A percentile compares a stretch with the other conserved stretches of the same genome.
Conservation (phyloP, 1,139 yeast genomes). For the Hansenula lynferdii region DNA sequence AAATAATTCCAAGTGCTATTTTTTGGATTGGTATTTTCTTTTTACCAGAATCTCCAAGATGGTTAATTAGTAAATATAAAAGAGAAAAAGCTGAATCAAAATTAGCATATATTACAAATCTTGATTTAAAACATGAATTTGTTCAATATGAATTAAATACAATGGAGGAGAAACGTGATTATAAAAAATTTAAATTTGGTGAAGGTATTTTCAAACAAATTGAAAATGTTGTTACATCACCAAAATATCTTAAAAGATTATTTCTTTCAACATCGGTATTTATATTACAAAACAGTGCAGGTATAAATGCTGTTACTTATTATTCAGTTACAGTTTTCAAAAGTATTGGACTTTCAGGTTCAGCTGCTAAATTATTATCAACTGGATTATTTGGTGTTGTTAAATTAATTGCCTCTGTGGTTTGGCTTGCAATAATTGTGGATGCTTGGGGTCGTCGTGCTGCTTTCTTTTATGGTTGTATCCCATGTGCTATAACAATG, state of each 20-base stretch:
- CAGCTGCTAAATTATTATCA: constrained; percentile 43
- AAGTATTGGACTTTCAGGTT: constrained; percentile 40
- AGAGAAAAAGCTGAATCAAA: constrained; percentile 57
- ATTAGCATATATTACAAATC: constrained; percentile 42
- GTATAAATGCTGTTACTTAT: constrained; percentile 59
- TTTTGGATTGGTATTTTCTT: constrained; percentile 40
- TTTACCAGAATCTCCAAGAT: constrained; percentile 62
- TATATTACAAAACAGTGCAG: constrained; percentile 55
- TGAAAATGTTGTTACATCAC: constrained; percentile 29
- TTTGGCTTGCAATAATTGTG: constrained; percentile 29
- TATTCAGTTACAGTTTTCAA: constrained; percentile 53
- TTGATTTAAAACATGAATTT: constrained; percentile 47
- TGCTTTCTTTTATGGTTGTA: constrained; percentile 37
- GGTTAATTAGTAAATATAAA: constrained; percentile 55
- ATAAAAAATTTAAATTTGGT: constrained; percentile 43
- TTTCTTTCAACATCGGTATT: constrained; percentile 42
- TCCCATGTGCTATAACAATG: constrained; percentile 43
- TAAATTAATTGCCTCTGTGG: constrained; percentile 40
- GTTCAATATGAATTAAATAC: constrained; percentile 53
- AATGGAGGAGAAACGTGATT: constrained; percentile 47
- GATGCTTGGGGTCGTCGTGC: constrained; percentile 27
- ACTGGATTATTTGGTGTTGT: constrained; percentile 57
- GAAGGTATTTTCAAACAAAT: constrained; percentile 26
- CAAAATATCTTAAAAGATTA: constrained; percentile 41
- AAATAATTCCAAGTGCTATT: constrained; percentile 47